Base-by-base conservation (phyloP, 1,139 yeast genomes). In the Sugiyamaella pinicola region DNA sequence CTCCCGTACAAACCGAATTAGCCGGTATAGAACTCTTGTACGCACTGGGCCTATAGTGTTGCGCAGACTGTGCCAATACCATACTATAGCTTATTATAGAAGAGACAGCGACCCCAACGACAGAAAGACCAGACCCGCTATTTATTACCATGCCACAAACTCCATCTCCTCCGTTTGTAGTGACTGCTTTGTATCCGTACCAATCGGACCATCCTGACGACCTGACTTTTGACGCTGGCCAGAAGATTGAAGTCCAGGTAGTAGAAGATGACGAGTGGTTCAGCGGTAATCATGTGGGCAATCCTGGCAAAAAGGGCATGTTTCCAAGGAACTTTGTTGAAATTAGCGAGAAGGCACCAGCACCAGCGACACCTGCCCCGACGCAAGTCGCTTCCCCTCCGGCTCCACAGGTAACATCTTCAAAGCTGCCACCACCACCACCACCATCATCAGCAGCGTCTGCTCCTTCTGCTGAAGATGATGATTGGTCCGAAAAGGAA, bases 211-310 rank as follows among this genome's bases (percentile, higher is more conserved):
- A 79, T 62, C 90, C 84, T 29, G 98, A 90, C 65, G 99, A 93
- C 69, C 78, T 93, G 67, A 74, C 79, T 35, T 90, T 93, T 62
- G 69, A 70, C 1, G 80, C 75, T 4, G 93, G 87, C 17, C 89
- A 86, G 66, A 61, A 79, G 42, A 85, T 93, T 57, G 79, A 82
- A 5, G 96, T 93, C 18, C 81, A 84, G 2, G 81, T 80, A 26
- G 75, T 87, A 55, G 96, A 89, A 63, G 97, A 90, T 65, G 95
- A 82, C 7, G 96, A 91, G 59, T 93, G 99, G 99, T 86, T 80
- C 65, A 74, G 80, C 40, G 99, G 99, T 1, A 73, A 76, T 12
- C 84, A 78, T 61, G 73, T 72, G 17, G 82, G 79, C 46, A 63
- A 63, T 26, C 58, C 64, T 2, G 80, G 80, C 9, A 70, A 73